Evolutionary conservation across 2,329 filamentous ascomycete species (phyloP).

Genomic region (Scedosporium dehoogii): DNA sequence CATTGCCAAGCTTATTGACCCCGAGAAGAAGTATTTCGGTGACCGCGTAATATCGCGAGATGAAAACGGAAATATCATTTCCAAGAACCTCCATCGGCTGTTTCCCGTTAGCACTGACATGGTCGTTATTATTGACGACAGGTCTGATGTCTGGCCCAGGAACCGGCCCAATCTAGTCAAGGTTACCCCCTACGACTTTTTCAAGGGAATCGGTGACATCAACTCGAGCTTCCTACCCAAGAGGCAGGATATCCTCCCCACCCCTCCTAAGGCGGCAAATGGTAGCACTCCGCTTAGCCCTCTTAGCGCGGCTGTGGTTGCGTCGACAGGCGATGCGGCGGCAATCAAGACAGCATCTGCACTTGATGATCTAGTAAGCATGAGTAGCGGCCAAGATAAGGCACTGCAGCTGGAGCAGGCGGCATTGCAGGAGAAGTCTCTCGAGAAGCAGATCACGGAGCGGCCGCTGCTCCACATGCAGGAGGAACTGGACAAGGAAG

Average conservation of each 20-base stretch:
- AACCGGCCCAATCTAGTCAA: constrained; percentile 92
- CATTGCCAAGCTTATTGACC: constrained; percentile 88
- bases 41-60: constrained; percentile 94
- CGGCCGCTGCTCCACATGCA: constrained; percentile 87
- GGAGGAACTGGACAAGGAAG: constrained; percentile 77
- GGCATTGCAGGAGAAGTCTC: constrained; percentile 74
- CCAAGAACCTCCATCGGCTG: constrained; percentile 80
- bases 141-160: constrained; percentile 86
- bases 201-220: constrained; percentile 95
- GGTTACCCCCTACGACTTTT: constrained; percentile 93
- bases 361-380: constrained; percentile 66
- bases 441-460: constrained; percentile 83
- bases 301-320: neutral
- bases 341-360: constrained; percentile 25
- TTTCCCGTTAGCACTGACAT: constrained; percentile 98
- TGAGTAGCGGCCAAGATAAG: constrained; percentile 62
- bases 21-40: constrained; percentile 78
- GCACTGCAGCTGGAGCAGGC: constrained; percentile 63
- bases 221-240: constrained; percentile 96
- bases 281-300: neutral
- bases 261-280: neutral
- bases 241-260: constrained; percentile 42
- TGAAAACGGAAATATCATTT: constrained; percentile 86
- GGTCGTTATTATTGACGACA: constrained; percentile 98
- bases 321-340: constrained; percentile 1